Base-by-base conservation (phyloP, 169 alveolate species). In the Plasmodium gaboni region DNA sequence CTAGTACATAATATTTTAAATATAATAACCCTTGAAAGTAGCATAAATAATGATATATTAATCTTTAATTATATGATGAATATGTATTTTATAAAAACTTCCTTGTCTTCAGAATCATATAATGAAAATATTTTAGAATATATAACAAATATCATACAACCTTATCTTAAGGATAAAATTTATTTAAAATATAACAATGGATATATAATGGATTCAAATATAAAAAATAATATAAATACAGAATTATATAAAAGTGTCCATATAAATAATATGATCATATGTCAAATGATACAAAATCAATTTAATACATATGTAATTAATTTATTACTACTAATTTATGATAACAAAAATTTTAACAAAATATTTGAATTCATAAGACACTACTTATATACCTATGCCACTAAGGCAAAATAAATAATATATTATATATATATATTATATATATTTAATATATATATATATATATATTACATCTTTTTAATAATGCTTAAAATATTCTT, bases 61-160 rank as follows among this genome's bases (percentile, higher is more conserved):
- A 13, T 53, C 19, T 55, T 71, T 67, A 85, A 85, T 44, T 68
- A 28, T 85, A 63, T 85, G 10, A 32, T 85, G 48, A 69, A 51
- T 44, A 48, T 85, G 48, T 85, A 85, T 85, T 70, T 85, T 44
- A 70, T 59, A 60, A 70, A 57, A 4, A 15, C 2, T 10, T 46
- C n/a, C 59, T 42, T 28, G 0, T 12, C 9, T 22, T 55, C 64
- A 1, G 24, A 46, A 9, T 38, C 46, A 38, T 42, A 22, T 17
- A 63, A 28, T 53, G 53, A 70, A 28, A 50, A 70, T 57, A 69
- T 71, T 8, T 55, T 44, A 59, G 28, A 13, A 1, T 42, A 85
- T 2, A 60, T 85, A 44, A 15, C 69, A 19, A 22, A 68, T 44
- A 17, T 55, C 0, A 46, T 83, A 28, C 44, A 69, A 68, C 13